phyloP scores from a whole-genome alignment of 257 asterid species.

The Solanum clarkiae region DNA sequence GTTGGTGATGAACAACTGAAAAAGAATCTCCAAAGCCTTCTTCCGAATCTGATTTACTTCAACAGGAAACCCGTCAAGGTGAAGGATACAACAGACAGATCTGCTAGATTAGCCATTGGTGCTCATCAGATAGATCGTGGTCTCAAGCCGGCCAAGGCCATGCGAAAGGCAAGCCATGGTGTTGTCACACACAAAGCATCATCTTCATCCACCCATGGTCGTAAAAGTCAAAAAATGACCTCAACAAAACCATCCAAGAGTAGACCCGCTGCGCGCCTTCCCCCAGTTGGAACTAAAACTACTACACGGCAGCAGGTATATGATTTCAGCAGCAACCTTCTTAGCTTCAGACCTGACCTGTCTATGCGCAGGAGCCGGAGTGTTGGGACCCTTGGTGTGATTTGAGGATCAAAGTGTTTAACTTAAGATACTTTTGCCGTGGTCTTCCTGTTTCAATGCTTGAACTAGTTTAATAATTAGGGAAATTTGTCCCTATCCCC shows the following conservation, averaged over 20 bases:
- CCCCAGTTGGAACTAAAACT: constrained; percentile 46
- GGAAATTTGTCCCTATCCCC: background rate
- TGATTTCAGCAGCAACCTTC: constrained; percentile 26
- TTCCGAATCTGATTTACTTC: constrained; percentile 68
- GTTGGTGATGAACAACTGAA: constrained; percentile 82
- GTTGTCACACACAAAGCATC: constrained; percentile 34
- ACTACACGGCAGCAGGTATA: constrained; percentile 13
- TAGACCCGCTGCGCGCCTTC: constrained; percentile 40
- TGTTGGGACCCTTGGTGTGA: constrained; percentile 67
- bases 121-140: constrained; percentile 52
- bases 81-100: constrained; percentile 63
- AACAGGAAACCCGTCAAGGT: constrained; percentile 64
- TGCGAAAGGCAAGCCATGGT: constrained; percentile 44
- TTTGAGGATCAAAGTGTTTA: constrained; percentile 12
- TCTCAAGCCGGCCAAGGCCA: constrained; percentile 33
- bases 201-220: constrained; percentile 45
- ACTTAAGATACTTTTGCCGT: background rate
- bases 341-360: constrained; percentile 29
- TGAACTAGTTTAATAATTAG: background rate
- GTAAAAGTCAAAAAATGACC: constrained; percentile 41
- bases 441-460: background rate
- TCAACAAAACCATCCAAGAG: constrained; percentile 33
- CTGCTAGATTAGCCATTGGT: constrained; percentile 45
- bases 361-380: constrained; percentile 68
- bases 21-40: constrained; percentile 68